Evolutionary conservation across 768 basidiomycete species (phyloP).

Genomic region (Serpula lacrymans): DNA sequence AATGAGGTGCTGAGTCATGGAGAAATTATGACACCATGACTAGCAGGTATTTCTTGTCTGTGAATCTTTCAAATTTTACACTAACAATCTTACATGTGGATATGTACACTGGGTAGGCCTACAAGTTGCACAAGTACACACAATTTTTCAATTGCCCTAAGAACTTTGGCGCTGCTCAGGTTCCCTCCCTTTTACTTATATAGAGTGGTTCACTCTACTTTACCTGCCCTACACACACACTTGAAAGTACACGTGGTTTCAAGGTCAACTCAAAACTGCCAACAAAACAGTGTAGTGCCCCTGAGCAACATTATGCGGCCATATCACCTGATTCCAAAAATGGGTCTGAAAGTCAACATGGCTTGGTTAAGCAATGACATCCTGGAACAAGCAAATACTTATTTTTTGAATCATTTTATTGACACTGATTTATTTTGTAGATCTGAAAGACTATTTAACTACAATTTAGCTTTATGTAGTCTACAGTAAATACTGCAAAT

Average conservation of each 20-base stretch:
- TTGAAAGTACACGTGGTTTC: neutral
- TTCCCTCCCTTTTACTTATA: constrained; percentile 18
- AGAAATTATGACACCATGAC: no score
- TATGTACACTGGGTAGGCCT: constrained; percentile 1
- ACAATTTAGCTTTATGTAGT: no score
- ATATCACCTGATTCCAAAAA: constrained; percentile 6
- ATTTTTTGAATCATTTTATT: constrained; percentile 7
- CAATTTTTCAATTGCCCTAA: constrained; percentile 11
- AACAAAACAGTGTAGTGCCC: constrained; percentile 1
- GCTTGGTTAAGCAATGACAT: constrained; percentile 1
- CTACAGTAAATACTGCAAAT: no score
- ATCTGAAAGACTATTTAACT: no score
- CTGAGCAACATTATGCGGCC: neutral
- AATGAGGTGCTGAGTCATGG: no score
- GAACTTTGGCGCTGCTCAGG: constrained; percentile 4
- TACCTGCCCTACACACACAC: neutral
- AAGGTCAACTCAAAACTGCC: neutral
- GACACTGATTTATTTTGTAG: neutral
- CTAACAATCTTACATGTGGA: no score
- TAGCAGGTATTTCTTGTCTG: no score
- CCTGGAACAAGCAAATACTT: neutral
- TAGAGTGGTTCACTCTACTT: constrained; percentile 22
- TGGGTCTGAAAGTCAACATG: constrained; percentile 14
- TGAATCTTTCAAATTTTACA: no score
- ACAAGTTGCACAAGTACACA: constrained; percentile 9